phyloP scores from a whole-genome alignment of 768 basidiomycete species.

The Kondoa malvinella region DNA sequence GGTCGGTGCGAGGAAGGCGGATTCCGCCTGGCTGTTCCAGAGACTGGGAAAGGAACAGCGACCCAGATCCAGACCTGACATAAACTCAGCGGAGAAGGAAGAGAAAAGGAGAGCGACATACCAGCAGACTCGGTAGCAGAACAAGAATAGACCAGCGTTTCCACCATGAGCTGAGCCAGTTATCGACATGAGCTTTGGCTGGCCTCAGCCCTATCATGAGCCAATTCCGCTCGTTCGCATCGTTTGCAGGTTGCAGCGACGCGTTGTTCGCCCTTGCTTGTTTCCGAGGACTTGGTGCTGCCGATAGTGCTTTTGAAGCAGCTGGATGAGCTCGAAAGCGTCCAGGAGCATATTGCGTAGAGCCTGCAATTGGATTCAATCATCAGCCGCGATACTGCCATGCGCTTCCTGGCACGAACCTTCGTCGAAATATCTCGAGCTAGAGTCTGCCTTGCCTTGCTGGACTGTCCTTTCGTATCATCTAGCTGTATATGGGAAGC shows the following conservation, averaged over 20 bases:
- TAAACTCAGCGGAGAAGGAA: background rate
- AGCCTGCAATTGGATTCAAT: background rate
- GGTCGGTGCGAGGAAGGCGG: constrained; percentile 25
- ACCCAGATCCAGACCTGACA: constrained; percentile 35
- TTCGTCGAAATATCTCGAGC: background rate
- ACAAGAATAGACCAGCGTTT: constrained; percentile 34
- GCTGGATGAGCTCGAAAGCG: constrained; percentile 20
- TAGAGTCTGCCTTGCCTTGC: background rate
- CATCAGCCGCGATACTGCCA: background rate
- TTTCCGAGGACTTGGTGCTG: background rate
- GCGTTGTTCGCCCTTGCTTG: background rate
- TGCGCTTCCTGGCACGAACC: background rate
- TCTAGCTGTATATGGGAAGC: background rate
- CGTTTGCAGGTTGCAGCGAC: background rate
- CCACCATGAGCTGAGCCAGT: constrained; percentile 33
- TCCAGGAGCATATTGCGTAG: constrained; percentile 16
- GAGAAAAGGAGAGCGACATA: constrained; percentile 20
- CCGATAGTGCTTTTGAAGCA: background rate
- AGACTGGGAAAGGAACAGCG: constrained; percentile 34
- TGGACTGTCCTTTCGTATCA: background rate
- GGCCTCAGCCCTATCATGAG: constrained; percentile 29
- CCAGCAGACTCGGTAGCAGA: constrained; percentile 32
- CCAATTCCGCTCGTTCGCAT: constrained; percentile 18
- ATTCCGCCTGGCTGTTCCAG: too few relatives aligned
- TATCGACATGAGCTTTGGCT: constrained; percentile 30